These are phyloP conservation scores for Microbotryum scabiosae DNA, from an alignment of 1,284 basidiomycete species.

Conservation along the genomic window DNA sequence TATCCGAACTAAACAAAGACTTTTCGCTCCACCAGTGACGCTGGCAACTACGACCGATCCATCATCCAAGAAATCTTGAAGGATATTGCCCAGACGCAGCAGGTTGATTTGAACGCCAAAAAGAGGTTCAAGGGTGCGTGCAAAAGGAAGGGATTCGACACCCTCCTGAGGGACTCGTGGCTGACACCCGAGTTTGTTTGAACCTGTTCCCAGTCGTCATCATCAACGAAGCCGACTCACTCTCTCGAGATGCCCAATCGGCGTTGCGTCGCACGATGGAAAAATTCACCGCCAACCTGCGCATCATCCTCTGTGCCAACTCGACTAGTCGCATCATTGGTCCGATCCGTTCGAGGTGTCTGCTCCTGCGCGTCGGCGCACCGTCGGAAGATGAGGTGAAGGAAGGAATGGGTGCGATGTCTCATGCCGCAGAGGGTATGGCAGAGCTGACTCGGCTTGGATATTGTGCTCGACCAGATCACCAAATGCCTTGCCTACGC, in stretches of 20 bases:
- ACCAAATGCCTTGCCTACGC: slow-evolving; percentile 67
- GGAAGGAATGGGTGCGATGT: background rate
- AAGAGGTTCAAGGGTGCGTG: slow-evolving; percentile 86
- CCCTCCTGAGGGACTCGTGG: background rate
- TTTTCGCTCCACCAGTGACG: slow-evolving; percentile 56
- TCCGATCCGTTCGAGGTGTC: slow-evolving; percentile 89
- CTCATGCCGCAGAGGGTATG: background rate
- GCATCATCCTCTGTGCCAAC: slow-evolving; percentile 95
- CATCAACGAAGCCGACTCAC: slow-evolving; percentile 93
- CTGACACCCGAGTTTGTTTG: background rate
- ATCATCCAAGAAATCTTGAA: slow-evolving; percentile 96
- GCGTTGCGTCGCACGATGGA: slow-evolving; percentile 97
- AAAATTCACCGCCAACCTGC: slow-evolving; percentile 96
- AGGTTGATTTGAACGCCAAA: slow-evolving; percentile 89
- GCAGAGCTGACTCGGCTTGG: background rate
- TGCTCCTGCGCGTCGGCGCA: slow-evolving; percentile 87
- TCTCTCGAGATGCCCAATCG: slow-evolving; percentile 92
- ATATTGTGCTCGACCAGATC: slow-evolving; percentile 52
- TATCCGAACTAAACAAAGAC: background rate
- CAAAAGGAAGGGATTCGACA: background rate
- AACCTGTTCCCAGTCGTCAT: slow-evolving; percentile 64
- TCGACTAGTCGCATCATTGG: slow-evolving; percentile 94
- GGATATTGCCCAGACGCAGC: slow-evolving; percentile 98
- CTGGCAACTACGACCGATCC: slow-evolving; percentile 88
- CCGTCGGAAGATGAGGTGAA: slow-evolving; percentile 67